Percentiles rank a stretch among this genome's conserved stretches.
Conservation (phyloP, 1,139 yeast species). For the Suhomyces bolitotheri region DNA sequence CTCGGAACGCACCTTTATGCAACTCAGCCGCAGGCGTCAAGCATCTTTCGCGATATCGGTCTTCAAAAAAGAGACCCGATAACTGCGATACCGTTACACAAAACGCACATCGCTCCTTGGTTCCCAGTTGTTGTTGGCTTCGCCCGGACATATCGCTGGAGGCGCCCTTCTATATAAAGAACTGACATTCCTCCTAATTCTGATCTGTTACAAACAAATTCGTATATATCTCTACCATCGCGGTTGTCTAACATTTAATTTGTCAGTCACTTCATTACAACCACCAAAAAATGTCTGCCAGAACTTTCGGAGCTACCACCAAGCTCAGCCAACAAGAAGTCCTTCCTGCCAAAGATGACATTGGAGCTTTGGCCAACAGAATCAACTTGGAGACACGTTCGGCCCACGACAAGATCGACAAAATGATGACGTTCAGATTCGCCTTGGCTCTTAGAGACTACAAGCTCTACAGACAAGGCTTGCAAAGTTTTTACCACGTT, state of each 20-base stretch:
- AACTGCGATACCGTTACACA: not conserved
- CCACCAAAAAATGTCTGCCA: not conserved
- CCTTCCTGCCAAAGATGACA: slow-evolving; percentile 69
- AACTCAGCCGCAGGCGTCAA: not conserved
- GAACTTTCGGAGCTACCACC: slow-evolving; percentile 29
- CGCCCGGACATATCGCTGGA: not conserved
- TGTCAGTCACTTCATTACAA: no score
- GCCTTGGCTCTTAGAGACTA: slow-evolving; percentile 77
- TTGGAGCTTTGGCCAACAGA: slow-evolving; percentile 81
- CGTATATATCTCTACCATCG: no score
- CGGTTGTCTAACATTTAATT: no score
- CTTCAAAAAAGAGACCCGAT: not conserved
- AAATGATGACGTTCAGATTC: slow-evolving; percentile 65
- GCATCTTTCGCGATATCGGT: not conserved
- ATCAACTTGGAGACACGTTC: slow-evolving; percentile 67
- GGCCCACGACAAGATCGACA: slow-evolving; percentile 69
- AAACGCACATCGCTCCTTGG: no score
- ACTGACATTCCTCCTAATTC: not conserved
- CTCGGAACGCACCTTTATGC: no score
- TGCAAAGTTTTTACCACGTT: slow-evolving; percentile 75
- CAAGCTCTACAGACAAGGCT: slow-evolving; percentile 76
- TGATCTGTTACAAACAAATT: no score
- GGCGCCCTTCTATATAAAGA: not conserved
- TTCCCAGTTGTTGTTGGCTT: no score
- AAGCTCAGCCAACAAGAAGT: slow-evolving; percentile 55